Conservation (phyloP, 306 rosid genomes). For the Prunus mume region DNA sequence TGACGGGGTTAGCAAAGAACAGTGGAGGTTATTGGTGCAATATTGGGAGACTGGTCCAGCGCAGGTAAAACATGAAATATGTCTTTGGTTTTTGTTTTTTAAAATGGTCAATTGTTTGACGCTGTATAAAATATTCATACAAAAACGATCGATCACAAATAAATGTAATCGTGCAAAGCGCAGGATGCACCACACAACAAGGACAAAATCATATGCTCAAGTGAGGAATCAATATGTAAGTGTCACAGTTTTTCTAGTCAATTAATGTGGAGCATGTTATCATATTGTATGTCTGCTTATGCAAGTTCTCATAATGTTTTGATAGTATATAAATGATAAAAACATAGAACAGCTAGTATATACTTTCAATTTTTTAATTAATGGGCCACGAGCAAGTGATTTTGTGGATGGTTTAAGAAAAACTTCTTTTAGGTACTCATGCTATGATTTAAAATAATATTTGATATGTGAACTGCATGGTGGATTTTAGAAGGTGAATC, state of each 20-base stretch:
- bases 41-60: neutral
- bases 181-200: neutral
- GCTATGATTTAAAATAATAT: too few relatives aligned
- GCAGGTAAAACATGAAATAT: too few relatives aligned
- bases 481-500: too few relatives aligned
- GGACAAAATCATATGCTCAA: neutral
- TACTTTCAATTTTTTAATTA: too few relatives aligned
- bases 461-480: too few relatives aligned
- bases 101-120: neutral
- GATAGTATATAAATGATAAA: too few relatives aligned
- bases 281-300: too few relatives aligned
- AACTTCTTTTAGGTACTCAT: too few relatives aligned
- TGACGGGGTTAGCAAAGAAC: neutral
- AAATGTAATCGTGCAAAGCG: neutral
- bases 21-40: neutral
- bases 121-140: too few relatives aligned
- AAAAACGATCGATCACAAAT: neutral
- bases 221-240: neutral
- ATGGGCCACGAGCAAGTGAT: too few relatives aligned
- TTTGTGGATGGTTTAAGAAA: too few relatives aligned
- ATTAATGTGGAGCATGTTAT: neutral
- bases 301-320: neutral
- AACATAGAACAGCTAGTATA: too few relatives aligned
- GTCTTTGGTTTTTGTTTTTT: neutral
- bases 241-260: neutral